Base-by-base conservation (phyloP, 2,329 filamentous ascomycete species). In the Diaporthe citriasiana region DNA sequence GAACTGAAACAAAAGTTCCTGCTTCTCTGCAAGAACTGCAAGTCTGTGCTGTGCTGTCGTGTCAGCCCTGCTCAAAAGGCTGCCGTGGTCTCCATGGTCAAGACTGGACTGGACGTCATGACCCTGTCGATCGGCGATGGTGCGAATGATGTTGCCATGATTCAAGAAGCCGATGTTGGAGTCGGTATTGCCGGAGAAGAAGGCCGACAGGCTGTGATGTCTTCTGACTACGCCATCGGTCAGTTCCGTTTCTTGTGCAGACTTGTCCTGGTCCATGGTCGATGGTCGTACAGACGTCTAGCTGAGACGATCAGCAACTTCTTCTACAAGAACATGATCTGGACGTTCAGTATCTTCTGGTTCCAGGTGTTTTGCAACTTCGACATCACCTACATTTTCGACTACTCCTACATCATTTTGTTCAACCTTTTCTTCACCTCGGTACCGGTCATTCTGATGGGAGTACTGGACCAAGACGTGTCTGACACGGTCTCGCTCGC, bases 281-380 rank as follows among this genome's bases (percentile, higher is more conserved):
- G 95, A 74, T 98, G 95, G 94, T 98, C 95, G n/a, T 99, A 99
- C 85, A 91, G 96, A 70, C 92, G 97, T 79, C 86, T 99, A 82
- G 95, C 93, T 40, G 97, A 99, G 86, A 94, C 93, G 60, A 98
- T 97, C 80, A 95, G 95, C 82, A 99, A 99, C 83, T 99, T 99
- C 89, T 99, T 99, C 88, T 99, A 98, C 91, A 99, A 99, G 93
- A 99, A 98, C 86, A 93, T 99, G 84, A 93, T 98, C 70, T 99
- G 97, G 97, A 97, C 95, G 0, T 96, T 98, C 81, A 90, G 93
- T 56, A 93, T 99, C 74, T 98, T 98, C 89, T 98, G 96, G 96
- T 99, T 94, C 84, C 95, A 97, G 82, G 94, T 98, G 71, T 99
- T 93, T 84, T 95, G 94, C 87, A 93, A 97, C 84, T 98, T 97